Evolutionary conservation across 1,139 yeast genomes (phyloP), one percentile per base, ranked within the genome.

Genomic region (Saccharomyces pastorianus): DNA sequence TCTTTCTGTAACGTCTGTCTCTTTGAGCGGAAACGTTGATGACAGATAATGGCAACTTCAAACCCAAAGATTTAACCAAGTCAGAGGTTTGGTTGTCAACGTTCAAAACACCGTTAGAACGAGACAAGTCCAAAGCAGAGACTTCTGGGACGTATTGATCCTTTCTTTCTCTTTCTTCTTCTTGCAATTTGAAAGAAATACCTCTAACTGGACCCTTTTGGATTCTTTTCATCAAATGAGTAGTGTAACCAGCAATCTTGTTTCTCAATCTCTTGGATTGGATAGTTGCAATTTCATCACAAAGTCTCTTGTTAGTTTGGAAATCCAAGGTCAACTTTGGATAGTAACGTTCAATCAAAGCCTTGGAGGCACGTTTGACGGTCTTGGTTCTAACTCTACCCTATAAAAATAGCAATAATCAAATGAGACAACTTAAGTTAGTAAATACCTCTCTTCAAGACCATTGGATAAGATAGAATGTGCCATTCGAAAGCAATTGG

Each of bases 151-250:
- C 99, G 81, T 91, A 95, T 84, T 95, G 99, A 81, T 95, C 99
- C 83, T 95, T 93, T 84, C 99, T 88, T 83, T 95, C 99, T 86
- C 99, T 93, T 85, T 95, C 99, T 83, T 93, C 99, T 83, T 93
- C 99, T 85, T 93, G 99, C 76, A 93, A 89, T 82, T 95, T 95
- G 96, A 93, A 93, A 73, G 99, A 93, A 72, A 93, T 95, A 84
- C 99, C 99, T 86, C 98, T 91, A 72, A 93, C 99, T 83, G 99
- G 99, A 76, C 99, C 99, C 85, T 93, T 93, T 82, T 95, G 99
- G 76, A 93, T 93, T 84, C 99, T 91, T 86, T 89, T 91, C 99
- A 93, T 95, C 81, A 93, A 86, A 81, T 93, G 99, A 75, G 99
- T 93, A 81, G 99, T 93, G 96, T 91, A 93, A 78, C 99, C 99